Conservation (phyloP, 1,284 basidiomycete species). For the Phlebopus sp. region DNA sequence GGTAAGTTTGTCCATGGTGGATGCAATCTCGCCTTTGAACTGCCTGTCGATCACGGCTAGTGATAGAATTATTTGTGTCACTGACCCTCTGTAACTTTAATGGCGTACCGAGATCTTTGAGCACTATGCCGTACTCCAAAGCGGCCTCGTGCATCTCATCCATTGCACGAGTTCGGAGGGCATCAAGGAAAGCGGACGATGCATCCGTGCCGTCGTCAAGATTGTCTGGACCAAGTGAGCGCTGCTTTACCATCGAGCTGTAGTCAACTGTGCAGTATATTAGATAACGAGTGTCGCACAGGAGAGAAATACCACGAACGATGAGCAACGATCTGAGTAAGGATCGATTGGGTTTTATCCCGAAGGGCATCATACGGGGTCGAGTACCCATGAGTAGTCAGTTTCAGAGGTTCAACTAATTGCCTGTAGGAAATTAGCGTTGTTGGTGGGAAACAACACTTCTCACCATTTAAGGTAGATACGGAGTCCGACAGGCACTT, state of each 20-base stretch:
- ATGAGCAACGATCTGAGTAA: constrained; percentile 80
- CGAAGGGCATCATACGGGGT: constrained; percentile 78
- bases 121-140: constrained; percentile 72
- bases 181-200: constrained; percentile 75
- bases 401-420: constrained; percentile 70
- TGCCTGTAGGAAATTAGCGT: constrained; percentile 39
- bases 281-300: constrained; percentile 19
- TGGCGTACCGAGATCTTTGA: constrained; percentile 68
- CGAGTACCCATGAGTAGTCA: constrained; percentile 76
- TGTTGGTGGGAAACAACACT: neutral
- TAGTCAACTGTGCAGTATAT: constrained; percentile 42
- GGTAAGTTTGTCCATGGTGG: constrained; percentile 80
- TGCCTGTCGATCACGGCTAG: constrained; percentile 78
- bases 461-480: constrained; percentile 74
- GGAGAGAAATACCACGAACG: constrained; percentile 40
- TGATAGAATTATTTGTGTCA: constrained; percentile 6
- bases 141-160: constrained; percentile 78
- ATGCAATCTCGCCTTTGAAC: constrained; percentile 79
- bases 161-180: constrained; percentile 76
- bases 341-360: constrained; percentile 80
- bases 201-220: constrained; percentile 65
- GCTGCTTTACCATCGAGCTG: constrained; percentile 71
- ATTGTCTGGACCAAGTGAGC: constrained; percentile 70
- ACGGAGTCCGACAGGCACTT: constrained; percentile 78
- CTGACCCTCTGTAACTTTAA: neutral